Evolutionary conservation across 768 basidiomycete species (phyloP).

Genomic region (Lanmaoa pseudosensibilis): DNA sequence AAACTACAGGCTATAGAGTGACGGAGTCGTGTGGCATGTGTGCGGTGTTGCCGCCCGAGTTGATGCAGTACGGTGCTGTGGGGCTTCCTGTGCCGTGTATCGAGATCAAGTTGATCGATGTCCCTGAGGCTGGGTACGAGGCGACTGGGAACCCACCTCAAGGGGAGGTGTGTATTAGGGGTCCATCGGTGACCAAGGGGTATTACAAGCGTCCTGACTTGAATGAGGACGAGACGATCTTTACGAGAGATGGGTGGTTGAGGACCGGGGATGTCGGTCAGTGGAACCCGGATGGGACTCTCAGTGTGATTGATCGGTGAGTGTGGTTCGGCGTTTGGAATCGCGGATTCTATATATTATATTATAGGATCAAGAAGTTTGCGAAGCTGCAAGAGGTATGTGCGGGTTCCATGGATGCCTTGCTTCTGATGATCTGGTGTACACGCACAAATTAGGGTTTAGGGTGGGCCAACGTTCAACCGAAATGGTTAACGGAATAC

Average conservation of each 20-base stretch:
- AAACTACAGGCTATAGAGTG: slow-evolving; percentile 78
- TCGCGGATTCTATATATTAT: not conserved
- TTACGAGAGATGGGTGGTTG: slow-evolving; percentile 91
- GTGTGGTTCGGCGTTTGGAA: slow-evolving; percentile 23
- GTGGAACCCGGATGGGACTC: slow-evolving; percentile 91
- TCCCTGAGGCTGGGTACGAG: slow-evolving; percentile 81
- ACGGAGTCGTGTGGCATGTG: slow-evolving; percentile 97
- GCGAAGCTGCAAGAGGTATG: slow-evolving; percentile 80
- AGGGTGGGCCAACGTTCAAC: no score
- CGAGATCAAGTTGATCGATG: slow-evolving; percentile 86
- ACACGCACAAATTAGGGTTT: no score
- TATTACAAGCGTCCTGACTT: slow-evolving; percentile 94
- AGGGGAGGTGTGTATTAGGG: slow-evolving; percentile 89
- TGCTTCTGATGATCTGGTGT: not conserved
- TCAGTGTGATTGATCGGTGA: slow-evolving; percentile 85
- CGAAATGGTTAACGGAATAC: no score
- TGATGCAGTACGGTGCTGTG: slow-evolving; percentile 71
- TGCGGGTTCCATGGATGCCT: not conserved
- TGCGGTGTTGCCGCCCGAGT: slow-evolving; percentile 80
- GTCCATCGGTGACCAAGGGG: slow-evolving; percentile 80
- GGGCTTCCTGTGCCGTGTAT: slow-evolving; percentile 86
- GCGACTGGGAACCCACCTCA: slow-evolving; percentile 70
- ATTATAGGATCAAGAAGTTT: slow-evolving; percentile 78
- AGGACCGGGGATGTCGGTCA: slow-evolving; percentile 93
- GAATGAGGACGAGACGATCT: slow-evolving; percentile 78